Base-by-base conservation (phyloP, 371 early-diverging fungal species). In the Rhizopus arrhizus region DNA sequence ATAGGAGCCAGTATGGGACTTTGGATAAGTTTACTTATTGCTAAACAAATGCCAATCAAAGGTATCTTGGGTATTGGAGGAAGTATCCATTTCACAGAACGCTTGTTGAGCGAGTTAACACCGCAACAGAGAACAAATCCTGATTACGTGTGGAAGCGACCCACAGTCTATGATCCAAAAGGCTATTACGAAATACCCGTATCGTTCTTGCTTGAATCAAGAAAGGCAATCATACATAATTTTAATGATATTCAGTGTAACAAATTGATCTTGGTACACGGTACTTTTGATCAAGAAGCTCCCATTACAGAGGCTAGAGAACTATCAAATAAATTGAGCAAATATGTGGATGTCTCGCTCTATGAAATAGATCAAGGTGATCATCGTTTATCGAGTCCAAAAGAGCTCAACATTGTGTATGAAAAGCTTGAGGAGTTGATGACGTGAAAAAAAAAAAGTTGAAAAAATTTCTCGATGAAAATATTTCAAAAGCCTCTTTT, bases 1-100 rank as follows among this genome's bases (percentile, higher is more conserved):
- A 60, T 77, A 1, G 69, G 77, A 0, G 65, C 75, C 0, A 80
- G 80, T 45, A 73, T 75, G 73, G 80, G 80, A 1, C 56, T 66
- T 12, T 77, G 77, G 80, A 40, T 80, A 16, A 63, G 75, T 0
- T 16, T 77, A 2, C 34, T 70, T 2, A 46, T 75, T 5, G 70
- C 69, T 5, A 57, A 7, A 1, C 28, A 61, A 7, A 41, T 33
- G 9, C 34, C 36, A 0, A 28, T 74, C 4, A 13, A 31, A 12
- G 70, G 70, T 1, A 72, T 80, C 22, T 8, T 80, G 8, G 72
- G 74, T 16, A 61, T 77, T 6, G 80, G 80, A 6, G 75, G 73
- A 3, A 69, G 69, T 1, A 53, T 75, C 22, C 63, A 80, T 47
- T 65, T 75, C 52, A 77, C 75, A 0, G 77, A 80, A 31, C 50